Evolutionary conservation across 129 eudicot genomes (phyloP), one percentile per base, ranked within the genome.

Genomic region (Smallanthus sonchifolius): DNA sequence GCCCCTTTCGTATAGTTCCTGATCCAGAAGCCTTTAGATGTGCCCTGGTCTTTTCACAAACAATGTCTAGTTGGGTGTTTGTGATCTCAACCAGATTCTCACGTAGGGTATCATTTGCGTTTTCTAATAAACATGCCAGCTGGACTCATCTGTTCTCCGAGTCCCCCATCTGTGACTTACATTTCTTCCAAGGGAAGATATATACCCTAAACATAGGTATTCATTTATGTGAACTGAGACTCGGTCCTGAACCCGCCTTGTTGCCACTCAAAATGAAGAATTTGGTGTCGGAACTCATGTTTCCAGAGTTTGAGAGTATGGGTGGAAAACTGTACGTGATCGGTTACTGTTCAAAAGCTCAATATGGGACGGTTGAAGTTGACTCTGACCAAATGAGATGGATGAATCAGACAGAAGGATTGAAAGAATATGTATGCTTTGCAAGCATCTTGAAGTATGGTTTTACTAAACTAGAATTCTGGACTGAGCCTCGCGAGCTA

Each of bases 141-240:
- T 55, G 61, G 35, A 7, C 34, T 55, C 14, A 55, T 20, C 34
- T 54, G 3, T 7, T 0, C 34, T 55, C 19, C 4, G 1, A 7
- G 38, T 11, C 10, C 13, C 61, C 14, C 4, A 2, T 55, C 38
- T 17, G 13, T 9, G 36, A 24, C 9, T 61, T 70, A 16, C 14
- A n/a, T 9, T 36, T 10, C 40, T 62, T 44, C 19, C 49, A 70
- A 34, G 82, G 77, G 6, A 62, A 70, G 32, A 24, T 78, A 70
- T 78, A 70, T 10, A 37, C 38, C 6, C 20, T 78, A 1, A 32
- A 70, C 36, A 10, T 0, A 0, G n/a, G 16, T 3, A 0, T 67
- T n/a, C 7, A 16, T 20, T 10, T 67, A 67, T 40, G 10, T 42
- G 38, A 67, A 67, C 10, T 67, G 17, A 42, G 17, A 20, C 55